Base-by-base conservation (phyloP, 73 alveolate species). In the Paramecium pentaurelia region DNA sequence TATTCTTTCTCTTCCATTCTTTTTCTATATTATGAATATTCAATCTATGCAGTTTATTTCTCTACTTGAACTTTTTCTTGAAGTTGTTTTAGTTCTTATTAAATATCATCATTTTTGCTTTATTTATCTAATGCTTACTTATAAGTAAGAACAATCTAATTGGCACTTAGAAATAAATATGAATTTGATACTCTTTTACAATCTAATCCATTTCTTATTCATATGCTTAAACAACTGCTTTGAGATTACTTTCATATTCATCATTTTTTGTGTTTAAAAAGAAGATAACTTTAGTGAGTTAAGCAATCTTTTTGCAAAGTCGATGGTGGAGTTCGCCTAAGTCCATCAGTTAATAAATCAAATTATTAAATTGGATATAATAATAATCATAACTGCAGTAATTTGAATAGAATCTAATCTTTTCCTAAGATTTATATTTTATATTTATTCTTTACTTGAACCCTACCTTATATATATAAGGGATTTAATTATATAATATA, bases 251-350 rank as follows among this genome's bases (percentile, higher is more conserved):
- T 59, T 71, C 92, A 18, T 96, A 96, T 94, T 97, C 99, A 71
- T 97, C 99, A 54, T 96, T 96, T 89, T 97, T 96, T 18, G 99
- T 97, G 86, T 97, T 98, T 73, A 97, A 92, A 85, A 97, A 98
- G 96, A 96, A 97, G 42, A 97, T 97, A 49, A 97, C 99, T 92
- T 97, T 97, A 49, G 99, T 97, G 28, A 97, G 96, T 77, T 97
- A 95, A 25, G 99, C 99, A 36, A 97, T 97, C 95, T 95, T 89
- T 45, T 89, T 89, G 84, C 94, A 89, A 30, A 89, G 58, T 9
- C 88, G 77, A 28, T 89, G 94, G 64, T 89, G 94, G 38, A 89
- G 75, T 28, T 89, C 94, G 12, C 87, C 87, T 40, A 73, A 37
- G 58, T 73, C 87, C 87, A 73, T 73, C 47, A 64, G 42, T 64